phyloP scores from a whole-genome alignment of 441 rosid species.

The Syzygium malaccense region DNA sequence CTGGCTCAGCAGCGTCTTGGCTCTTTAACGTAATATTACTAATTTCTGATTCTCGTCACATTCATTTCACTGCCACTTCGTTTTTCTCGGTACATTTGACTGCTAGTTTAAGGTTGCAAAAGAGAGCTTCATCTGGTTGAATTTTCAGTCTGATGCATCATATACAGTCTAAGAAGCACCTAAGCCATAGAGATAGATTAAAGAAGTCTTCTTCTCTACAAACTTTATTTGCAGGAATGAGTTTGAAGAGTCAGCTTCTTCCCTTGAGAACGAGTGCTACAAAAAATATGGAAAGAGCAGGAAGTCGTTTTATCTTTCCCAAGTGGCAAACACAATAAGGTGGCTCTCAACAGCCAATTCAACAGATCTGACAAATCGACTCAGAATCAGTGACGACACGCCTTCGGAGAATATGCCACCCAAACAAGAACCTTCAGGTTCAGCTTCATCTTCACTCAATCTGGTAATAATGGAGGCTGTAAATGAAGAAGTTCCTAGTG shows the following conservation, averaged over 20 bases:
- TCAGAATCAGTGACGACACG: conserved; percentile 15
- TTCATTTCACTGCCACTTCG: neutral
- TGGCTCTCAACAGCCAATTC: conserved; percentile 60
- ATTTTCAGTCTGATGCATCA: neutral
- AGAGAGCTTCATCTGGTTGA: neutral
- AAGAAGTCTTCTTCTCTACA: neutral
- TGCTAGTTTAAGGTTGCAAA: neutral
- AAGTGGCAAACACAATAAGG: conserved; percentile 75
- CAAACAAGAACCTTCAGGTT: conserved; percentile 12
- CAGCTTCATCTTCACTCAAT: conserved; percentile 4
- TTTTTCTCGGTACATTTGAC: neutral
- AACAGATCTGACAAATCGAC: conserved; percentile 33
- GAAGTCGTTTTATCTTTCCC: conserved; percentile 83
- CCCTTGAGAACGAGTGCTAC: conserved; percentile 76
- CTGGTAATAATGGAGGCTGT: conserved; percentile 12
- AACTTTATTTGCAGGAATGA: conserved; percentile 42
- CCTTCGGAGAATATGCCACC: conserved; percentile 10
- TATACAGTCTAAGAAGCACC: neutral
- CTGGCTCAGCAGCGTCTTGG: conserved; percentile 51
- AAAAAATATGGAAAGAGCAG: conserved; percentile 80
- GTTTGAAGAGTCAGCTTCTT: conserved; percentile 37
- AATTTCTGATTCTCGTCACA: neutral
- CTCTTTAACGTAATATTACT: conserved; percentile 22
- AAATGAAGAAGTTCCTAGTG: conserved; percentile 1
- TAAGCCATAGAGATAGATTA: neutral